phyloP scores from a whole-genome alignment of 1,139 yeast species.

The Saccharomyces hybrid region DNA sequence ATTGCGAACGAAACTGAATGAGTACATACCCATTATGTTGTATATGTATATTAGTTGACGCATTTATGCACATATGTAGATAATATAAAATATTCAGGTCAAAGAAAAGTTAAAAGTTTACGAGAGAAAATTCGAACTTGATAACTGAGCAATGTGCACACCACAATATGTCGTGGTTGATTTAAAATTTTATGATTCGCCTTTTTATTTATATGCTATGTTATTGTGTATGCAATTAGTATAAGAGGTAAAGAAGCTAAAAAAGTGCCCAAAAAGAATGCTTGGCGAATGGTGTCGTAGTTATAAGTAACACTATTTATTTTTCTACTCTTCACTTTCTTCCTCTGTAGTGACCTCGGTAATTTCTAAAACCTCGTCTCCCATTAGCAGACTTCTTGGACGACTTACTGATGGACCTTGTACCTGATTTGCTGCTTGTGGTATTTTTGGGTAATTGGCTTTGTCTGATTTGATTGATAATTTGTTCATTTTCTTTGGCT shows the following conservation, averaged over 20 bases:
- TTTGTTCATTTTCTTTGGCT: constrained; percentile 12
- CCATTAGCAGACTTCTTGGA: constrained; percentile 1
- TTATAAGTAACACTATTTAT: not conserved
- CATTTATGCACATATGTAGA: not conserved
- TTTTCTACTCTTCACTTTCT: not conserved
- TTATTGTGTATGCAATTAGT: not conserved
- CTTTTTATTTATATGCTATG: not conserved
- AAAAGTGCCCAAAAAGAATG: not conserved
- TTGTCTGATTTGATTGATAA: constrained; percentile 15
- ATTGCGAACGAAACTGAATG: not conserved
- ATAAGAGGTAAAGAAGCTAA: not conserved
- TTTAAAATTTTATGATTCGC: not conserved
- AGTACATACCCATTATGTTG: not conserved
- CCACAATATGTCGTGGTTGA: not conserved
- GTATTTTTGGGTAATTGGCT: constrained; percentile 7
- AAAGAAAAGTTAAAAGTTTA: not conserved
- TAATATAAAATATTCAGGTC: not conserved
- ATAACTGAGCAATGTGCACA: not conserved
- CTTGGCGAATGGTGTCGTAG: not conserved
- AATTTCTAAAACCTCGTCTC: constrained; percentile 7
- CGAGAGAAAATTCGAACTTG: not conserved
- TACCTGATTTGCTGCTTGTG: not conserved
- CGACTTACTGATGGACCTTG: constrained; percentile 2
- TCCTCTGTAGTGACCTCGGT: constrained; percentile 7
- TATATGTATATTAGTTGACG: not conserved